These are phyloP conservation scores for Kluyveromyces sp. DNA, from an alignment of 1,139 yeast species.

Conservation along the genomic window DNA sequence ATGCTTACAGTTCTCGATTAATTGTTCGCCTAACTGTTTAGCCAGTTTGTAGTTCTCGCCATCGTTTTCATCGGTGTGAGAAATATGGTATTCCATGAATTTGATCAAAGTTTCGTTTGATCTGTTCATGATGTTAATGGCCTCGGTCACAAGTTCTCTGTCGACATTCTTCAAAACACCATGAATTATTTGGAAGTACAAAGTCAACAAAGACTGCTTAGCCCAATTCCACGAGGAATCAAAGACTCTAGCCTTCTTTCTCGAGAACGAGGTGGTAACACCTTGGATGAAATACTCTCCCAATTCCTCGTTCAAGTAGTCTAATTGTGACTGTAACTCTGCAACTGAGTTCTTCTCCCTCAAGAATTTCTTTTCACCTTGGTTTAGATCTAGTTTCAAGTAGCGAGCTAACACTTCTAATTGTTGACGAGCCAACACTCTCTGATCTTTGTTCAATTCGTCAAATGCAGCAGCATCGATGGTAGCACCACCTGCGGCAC, in stretches of 20 bases:
- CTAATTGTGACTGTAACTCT: slow-evolving; percentile 81
- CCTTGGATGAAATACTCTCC: slow-evolving; percentile 94
- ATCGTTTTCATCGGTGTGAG: slow-evolving; percentile 79
- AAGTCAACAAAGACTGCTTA: slow-evolving; percentile 87
- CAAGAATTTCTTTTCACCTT: slow-evolving; percentile 80
- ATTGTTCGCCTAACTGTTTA: slow-evolving; percentile 81
- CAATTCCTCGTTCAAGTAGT: slow-evolving; percentile 87
- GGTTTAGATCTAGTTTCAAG: slow-evolving; percentile 83
- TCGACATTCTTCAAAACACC: slow-evolving; percentile 83
- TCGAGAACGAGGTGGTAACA: slow-evolving; percentile 81
- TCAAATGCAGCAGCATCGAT: slow-evolving; percentile 95
- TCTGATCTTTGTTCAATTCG: slow-evolving; percentile 85
- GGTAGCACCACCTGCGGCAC: slow-evolving; percentile 76
- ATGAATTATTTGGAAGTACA: slow-evolving; percentile 93
- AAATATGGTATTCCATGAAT: slow-evolving; percentile 96
- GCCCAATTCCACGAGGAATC: slow-evolving; percentile 99
- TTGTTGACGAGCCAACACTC: slow-evolving; percentile 86
- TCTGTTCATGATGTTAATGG: slow-evolving; percentile 96
- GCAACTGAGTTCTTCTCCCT: slow-evolving; percentile 85
- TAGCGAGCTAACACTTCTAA: slow-evolving; percentile 91
- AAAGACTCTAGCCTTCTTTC: slow-evolving; percentile 89
- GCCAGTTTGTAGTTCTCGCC: slow-evolving; percentile 89
- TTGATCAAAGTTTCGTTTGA: slow-evolving; percentile 89
- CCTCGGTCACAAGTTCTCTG: slow-evolving; percentile 92
- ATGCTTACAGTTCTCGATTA: slow-evolving; percentile 91